Percentiles rank a stretch among this genome's conserved stretches.
phyloP scores from a whole-genome alignment of 2,329 filamentous ascomycete species.

The Exserohilum rostratum region DNA sequence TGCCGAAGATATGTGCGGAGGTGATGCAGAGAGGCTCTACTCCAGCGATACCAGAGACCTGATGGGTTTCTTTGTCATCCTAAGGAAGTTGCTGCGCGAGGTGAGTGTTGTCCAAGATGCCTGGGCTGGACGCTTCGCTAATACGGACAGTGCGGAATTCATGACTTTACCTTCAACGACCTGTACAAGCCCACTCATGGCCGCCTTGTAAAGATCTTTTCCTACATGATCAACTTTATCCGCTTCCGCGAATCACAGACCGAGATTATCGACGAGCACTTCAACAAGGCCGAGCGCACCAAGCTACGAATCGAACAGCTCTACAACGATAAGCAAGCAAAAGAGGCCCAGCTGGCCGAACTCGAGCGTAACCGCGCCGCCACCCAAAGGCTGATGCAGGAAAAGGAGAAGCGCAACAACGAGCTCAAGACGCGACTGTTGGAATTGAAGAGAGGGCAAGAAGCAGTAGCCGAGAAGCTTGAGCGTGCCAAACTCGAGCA shows the following conservation, averaged over 20 bases:
- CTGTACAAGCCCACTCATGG: constrained; percentile 89
- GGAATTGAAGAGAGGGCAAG: constrained; percentile 80
- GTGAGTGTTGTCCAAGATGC: constrained; percentile 39
- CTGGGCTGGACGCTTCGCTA: constrained; percentile 3
- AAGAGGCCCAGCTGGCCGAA: constrained; percentile 78
- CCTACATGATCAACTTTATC: constrained; percentile 98
- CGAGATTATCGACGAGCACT: constrained; percentile 86
- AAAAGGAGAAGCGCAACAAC: constrained; percentile 85
- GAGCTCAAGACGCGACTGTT: constrained; percentile 82
- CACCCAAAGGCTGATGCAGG: constrained; percentile 79
- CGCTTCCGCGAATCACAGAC: constrained; percentile 95
- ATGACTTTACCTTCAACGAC: constrained; percentile 92
- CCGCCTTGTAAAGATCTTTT: constrained; percentile 92
- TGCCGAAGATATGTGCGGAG: constrained; percentile 82
- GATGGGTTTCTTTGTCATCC: constrained; percentile 91
- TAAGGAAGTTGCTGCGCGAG: constrained; percentile 77
- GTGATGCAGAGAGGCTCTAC: constrained; percentile 77
- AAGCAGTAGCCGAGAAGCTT: constrained; percentile 79
- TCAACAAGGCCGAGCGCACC: constrained; percentile 85
- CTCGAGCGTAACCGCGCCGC: constrained; percentile 80
- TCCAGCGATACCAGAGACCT: constrained; percentile 88
- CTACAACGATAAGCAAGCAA: constrained; percentile 84
- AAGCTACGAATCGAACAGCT: constrained; percentile 87
- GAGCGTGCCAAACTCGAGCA: constrained; percentile 85
- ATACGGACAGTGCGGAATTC: constrained; percentile 74